Evolutionary conservation across 2,329 filamentous ascomycete genomes (phyloP), one percentile per base, ranked within the genome.

Genomic region (Ophiostoma angusticollis): DNA sequence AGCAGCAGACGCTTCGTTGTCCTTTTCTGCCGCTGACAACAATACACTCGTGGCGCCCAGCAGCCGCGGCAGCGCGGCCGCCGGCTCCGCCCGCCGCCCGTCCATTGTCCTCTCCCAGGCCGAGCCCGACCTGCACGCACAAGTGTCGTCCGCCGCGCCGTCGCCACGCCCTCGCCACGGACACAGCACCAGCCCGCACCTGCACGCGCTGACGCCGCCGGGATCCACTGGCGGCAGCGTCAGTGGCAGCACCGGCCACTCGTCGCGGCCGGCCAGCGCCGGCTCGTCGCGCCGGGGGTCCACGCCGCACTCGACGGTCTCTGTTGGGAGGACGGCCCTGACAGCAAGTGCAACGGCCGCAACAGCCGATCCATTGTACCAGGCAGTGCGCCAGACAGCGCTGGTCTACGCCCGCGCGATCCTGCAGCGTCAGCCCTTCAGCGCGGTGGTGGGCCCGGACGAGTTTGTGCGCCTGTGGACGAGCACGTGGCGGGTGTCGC

Each of bases 401-500:
- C 51, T 67, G 6, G 52, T 72, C 18, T 72, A 70, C 53, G 62
- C 60, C 40, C 56, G 57, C 3, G 64, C 68, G 3, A 64, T 72
- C 30, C 50, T 59, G 22, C 43, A 50, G 9, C 61, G 64, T 3
- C 53, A 49, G 3, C 62, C 67, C 0, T 64, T 69, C 12, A 60
- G 60, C 37, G 41, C 48, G 6, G 52, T 62, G 1, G 64, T 67
- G 39, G 54, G 53, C 3, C 43, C 55, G 4, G 44, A 49, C 8
- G 63, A 68, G 31, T 62, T 68, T 41, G 40, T 56, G 9, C 48
- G 50, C 31, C 57, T 72, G 5, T 73, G 68, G 68, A 54, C 54
- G 12, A 58, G 59, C 3, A 55, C 62, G 9, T 71, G 68, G 67
- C 55, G 59, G 14, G 60, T 67, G 5, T 59, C 63, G 2, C 53